Percentiles rank a stretch among this genome's conserved stretches.
phyloP scores from a whole-genome alignment of 2,329 filamentous ascomycete species.

The Fusarium pininemorale region DNA sequence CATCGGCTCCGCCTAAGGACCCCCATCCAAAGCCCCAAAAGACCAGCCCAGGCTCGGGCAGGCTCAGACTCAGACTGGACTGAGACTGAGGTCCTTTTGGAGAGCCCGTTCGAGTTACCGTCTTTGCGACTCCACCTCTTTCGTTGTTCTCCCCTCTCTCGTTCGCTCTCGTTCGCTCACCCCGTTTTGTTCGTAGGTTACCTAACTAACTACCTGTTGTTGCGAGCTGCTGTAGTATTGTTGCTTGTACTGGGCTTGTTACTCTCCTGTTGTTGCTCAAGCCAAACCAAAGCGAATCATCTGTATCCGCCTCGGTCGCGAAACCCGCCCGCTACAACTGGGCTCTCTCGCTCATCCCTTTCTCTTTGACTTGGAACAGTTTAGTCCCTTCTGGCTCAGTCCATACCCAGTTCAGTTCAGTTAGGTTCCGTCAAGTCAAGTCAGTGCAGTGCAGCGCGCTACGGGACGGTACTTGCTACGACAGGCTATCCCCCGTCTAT shows the following conservation, averaged over 20 bases:
- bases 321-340: conserved; percentile 24
- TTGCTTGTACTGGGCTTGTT: not conserved
- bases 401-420: not conserved
- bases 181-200: conserved; percentile 16
- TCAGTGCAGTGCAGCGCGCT: not conserved
- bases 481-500: conserved; percentile 2
- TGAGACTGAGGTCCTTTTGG: conserved; percentile 31
- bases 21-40: conserved; percentile 32
- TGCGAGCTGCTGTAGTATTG: not conserved
- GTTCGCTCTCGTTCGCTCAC: conserved; percentile 9
- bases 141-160: conserved; percentile 14
- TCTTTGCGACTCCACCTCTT: conserved; percentile 26
- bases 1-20: not conserved
- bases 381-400: not conserved
- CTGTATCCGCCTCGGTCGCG: conserved; percentile 35
- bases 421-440: not conserved
- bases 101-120: conserved; percentile 20
- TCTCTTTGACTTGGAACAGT: conserved; percentile 30
- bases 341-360: conserved; percentile 23
- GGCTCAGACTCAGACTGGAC: not conserved
- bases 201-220: not conserved
- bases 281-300: conserved; percentile 9
- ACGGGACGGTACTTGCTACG: conserved; percentile 22
- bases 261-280: not conserved
- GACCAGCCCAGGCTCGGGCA: conserved; percentile 12